phyloP scores from a whole-genome alignment of 1,284 basidiomycete genomes.

The Boletus semigastroideus region DNA sequence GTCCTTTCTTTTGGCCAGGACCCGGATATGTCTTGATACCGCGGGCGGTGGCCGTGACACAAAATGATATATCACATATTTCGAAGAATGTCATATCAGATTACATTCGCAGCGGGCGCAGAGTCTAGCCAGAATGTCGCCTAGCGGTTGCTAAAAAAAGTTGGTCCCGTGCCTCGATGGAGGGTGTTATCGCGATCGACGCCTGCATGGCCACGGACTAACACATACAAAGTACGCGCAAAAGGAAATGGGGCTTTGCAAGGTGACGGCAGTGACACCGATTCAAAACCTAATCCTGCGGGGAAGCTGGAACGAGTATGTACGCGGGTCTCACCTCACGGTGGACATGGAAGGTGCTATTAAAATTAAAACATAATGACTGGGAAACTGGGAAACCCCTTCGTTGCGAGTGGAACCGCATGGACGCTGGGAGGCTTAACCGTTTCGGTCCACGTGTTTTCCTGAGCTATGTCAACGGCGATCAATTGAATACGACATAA shows the following conservation, averaged over 20 bases:
- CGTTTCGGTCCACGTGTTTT: slow-evolving; percentile 34
- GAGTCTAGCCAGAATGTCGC: slow-evolving; percentile 7
- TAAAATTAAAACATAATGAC: slow-evolving; percentile 10
- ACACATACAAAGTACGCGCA: slow-evolving; percentile 24
- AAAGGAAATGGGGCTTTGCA: slow-evolving; percentile 17
- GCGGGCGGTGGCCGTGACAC: slow-evolving; percentile 1
- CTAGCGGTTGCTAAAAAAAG: slow-evolving; percentile 1
- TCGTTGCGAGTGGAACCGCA: slow-evolving; percentile 30
- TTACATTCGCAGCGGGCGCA: slow-evolving; percentile 8
- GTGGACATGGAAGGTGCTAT: slow-evolving; percentile 10
- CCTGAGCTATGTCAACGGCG: slow-evolving; percentile 32
- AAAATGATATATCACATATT: slow-evolving; percentile 5
- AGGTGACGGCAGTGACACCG: slow-evolving; percentile 20
- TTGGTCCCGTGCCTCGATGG: slow-evolving; percentile 22
- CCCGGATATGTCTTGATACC: slow-evolving; percentile 4
- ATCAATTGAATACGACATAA: slow-evolving; percentile 37
- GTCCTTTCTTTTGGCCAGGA: not conserved
- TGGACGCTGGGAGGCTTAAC: slow-evolving; percentile 26
- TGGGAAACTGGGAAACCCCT: slow-evolving; percentile 12
- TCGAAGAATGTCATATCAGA: slow-evolving; percentile 14
- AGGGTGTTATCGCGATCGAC: slow-evolving; percentile 32
- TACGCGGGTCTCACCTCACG: slow-evolving; percentile 5
- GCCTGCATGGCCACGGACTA: slow-evolving; percentile 6
- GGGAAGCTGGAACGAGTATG: slow-evolving; percentile 10
- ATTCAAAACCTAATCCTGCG: slow-evolving; percentile 19